phyloP scores from a whole-genome alignment of 2,329 filamentous ascomycete genomes.

The Diaporthe ampelina region DNA sequence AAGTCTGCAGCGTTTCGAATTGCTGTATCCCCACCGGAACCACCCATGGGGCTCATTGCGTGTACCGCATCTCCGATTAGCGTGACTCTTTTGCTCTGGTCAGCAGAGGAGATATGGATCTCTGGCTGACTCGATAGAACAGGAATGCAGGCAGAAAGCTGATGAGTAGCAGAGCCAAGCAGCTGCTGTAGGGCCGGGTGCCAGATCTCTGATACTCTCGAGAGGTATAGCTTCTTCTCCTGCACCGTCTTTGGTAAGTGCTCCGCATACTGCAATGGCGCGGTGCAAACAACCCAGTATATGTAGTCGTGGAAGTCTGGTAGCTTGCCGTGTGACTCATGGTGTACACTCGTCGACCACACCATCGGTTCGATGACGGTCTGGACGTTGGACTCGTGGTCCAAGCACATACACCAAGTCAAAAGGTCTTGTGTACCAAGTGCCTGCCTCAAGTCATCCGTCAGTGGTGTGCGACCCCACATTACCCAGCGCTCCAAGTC shows the following conservation, averaged over 20 bases:
- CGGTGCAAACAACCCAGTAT: conserved; percentile 49
- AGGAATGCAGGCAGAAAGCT: conserved; percentile 46
- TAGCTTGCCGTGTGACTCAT: conserved; percentile 42
- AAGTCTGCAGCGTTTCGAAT: conserved; percentile 48
- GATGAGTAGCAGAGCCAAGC: conserved; percentile 44
- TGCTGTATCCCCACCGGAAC: conserved; percentile 49
- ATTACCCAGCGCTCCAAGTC: conserved; percentile 50
- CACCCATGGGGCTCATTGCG: conserved; percentile 51
- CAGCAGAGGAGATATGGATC: conserved; percentile 44
- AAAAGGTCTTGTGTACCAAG: conserved; percentile 44
- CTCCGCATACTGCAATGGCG: conserved; percentile 45
- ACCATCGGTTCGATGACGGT: conserved; percentile 48
- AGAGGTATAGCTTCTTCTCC: conserved; percentile 46
- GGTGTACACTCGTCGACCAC: conserved; percentile 45
- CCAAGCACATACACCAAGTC: conserved; percentile 50
- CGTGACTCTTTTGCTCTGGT: conserved; percentile 43
- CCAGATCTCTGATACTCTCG: conserved; percentile 44
- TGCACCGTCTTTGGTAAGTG: conserved; percentile 44
- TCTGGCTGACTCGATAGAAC: conserved; percentile 50
- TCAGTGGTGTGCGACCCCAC: conserved; percentile 50
- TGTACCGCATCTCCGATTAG: conserved; percentile 43
- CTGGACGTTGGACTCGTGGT: conserved; percentile 48
- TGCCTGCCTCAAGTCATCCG: conserved; percentile 42
- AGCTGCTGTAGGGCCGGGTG: conserved; percentile 48
- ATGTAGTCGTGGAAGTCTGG: conserved; percentile 48